These are phyloP conservation scores for Brassica carinata DNA, from an alignment of 345 rosid species.

Conservation along the genomic window DNA sequence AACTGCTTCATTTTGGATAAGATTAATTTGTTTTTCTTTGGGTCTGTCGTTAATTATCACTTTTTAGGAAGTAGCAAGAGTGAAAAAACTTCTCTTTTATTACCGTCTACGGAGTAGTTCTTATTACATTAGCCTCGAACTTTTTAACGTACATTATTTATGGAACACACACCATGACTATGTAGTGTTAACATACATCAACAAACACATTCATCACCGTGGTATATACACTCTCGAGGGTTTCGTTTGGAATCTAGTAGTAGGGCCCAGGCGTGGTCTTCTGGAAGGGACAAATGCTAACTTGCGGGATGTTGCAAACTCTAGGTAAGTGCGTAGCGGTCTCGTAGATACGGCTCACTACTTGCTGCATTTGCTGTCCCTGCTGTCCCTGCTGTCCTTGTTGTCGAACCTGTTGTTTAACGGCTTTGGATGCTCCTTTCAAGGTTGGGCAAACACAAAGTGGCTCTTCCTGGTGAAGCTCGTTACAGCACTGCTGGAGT, in stretches of 20 bases:
- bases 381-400: neutral
- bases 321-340: constrained; percentile 27
- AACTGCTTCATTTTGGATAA: neutral
- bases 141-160: neutral
- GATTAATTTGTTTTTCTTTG: neutral
- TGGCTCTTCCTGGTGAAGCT: constrained; percentile 18
- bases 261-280: neutral
- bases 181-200: constrained; percentile 16
- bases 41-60: neutral
- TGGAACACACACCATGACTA: constrained; percentile 2
- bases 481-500: constrained; percentile 34
- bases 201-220: constrained; percentile 1
- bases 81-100: neutral
- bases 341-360: neutral
- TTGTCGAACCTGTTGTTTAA: neutral
- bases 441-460: constrained; percentile 32
- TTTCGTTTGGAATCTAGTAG: constrained; percentile 10
- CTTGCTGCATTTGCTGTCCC: neutral
- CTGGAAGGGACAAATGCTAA: constrained; percentile 31
- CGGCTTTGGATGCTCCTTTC: constrained; percentile 13
- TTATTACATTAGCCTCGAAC: constrained; percentile 28
- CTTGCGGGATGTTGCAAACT: constrained; percentile 12
- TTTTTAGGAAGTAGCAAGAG: neutral
- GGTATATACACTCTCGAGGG: neutral
- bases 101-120: neutral